Conservation (phyloP, 163 green algal species). For the Volvox carteri region DNA sequence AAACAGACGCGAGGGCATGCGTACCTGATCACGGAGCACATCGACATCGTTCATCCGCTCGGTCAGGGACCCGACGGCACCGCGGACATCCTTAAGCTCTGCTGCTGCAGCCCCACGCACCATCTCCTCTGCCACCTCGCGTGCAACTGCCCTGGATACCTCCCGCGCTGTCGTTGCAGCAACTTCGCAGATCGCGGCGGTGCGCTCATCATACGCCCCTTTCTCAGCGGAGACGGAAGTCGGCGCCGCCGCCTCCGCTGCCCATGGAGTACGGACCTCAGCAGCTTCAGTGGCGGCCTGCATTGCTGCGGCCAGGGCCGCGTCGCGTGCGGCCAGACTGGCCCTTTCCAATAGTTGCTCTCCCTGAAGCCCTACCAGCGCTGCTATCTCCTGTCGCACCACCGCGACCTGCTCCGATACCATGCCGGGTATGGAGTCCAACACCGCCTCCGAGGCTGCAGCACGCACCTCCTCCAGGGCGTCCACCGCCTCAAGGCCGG, state of each 20-base stretch:
- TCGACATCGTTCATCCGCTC: slow-evolving; percentile 16
- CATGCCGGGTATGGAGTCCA: slow-evolving; percentile 30
- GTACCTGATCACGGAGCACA: slow-evolving; percentile 35
- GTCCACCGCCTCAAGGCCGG: slow-evolving; percentile 30
- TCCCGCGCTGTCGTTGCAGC: neutral
- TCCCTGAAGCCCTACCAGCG: neutral
- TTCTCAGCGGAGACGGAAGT: neutral
- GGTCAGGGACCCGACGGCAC: neutral
- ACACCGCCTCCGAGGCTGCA: slow-evolving; percentile 29
- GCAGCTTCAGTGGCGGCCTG: neutral
- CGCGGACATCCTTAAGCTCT: slow-evolving; percentile 3
- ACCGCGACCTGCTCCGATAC: slow-evolving; percentile 42
- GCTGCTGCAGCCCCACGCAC: neutral
- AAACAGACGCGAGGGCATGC: neutral
- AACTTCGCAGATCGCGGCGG: neutral
- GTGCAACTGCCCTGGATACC: neutral
- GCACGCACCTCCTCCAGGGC: slow-evolving; percentile 29
- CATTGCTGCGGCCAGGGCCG: neutral
- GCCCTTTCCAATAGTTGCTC: neutral
- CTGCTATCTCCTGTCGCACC: slow-evolving; percentile 1
- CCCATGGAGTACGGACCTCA: neutral
- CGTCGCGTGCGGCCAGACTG: neutral
- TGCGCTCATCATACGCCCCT: neutral
- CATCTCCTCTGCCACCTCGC: slow-evolving; percentile 19
- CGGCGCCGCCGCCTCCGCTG: neutral